Percentiles rank a stretch among this genome's conserved stretches.
phyloP scores from a whole-genome alignment of 805 yeast species.

The Suhomyces emberorum region DNA sequence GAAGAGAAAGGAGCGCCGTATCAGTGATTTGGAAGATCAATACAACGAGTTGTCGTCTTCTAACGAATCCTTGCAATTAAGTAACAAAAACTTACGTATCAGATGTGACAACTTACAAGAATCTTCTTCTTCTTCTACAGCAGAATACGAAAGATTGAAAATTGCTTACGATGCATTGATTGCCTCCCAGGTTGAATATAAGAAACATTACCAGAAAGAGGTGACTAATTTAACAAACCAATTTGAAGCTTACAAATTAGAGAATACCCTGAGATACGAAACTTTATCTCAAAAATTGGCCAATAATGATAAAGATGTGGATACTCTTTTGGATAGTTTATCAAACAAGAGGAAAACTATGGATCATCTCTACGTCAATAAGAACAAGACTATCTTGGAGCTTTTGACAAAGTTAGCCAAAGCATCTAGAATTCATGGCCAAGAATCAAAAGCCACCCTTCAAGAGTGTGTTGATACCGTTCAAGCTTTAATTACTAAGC shows the following conservation, averaged over 20 bases:
- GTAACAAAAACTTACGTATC: constrained; percentile 47
- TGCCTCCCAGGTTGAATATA: constrained; percentile 50
- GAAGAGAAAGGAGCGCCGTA: constrained; percentile 66
- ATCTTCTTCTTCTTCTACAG: constrained; percentile 39
- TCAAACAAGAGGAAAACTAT: constrained; percentile 45
- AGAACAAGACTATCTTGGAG: constrained; percentile 43
- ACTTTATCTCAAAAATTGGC: constrained; percentile 36
- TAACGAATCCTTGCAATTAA: constrained; percentile 48
- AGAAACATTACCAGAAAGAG: constrained; percentile 45
- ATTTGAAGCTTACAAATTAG: constrained; percentile 36
- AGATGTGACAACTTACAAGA: constrained; percentile 49
- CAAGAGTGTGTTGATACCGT: constrained; percentile 47
- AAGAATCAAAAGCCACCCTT: constrained; percentile 42
- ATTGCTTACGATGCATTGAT: constrained; percentile 57
- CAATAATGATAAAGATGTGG: constrained; percentile 48
- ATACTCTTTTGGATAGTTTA: constrained; percentile 47
- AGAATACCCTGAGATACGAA: constrained; percentile 31
- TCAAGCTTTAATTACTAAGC: constrained; percentile 32
- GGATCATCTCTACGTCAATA: constrained; percentile 47
- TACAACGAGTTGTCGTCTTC: constrained; percentile 44
- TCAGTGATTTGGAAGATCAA: constrained; percentile 62
- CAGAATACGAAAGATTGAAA: constrained; percentile 56
- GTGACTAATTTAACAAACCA: constrained; percentile 34
- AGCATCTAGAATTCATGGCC: constrained; percentile 47
- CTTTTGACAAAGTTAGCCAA: constrained; percentile 43